phyloP scores from a whole-genome alignment of 1,139 yeast genomes.

The Candida freyschussii region DNA sequence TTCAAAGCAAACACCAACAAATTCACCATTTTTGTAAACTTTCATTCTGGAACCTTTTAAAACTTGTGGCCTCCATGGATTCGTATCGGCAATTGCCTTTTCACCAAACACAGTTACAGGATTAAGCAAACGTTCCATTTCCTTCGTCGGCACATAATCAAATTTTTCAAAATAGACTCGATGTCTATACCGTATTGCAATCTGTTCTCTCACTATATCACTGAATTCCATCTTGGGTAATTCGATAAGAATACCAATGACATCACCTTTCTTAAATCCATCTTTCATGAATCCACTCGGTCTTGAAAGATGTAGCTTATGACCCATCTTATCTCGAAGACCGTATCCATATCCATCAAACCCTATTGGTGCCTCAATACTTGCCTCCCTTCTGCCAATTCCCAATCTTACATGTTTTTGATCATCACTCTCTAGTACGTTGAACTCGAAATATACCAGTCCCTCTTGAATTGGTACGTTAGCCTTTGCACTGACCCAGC shows the following conservation, averaged over 20 bases:
- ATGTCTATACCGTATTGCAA: conserved; percentile 79
- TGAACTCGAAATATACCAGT: conserved; percentile 70
- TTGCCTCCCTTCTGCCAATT: conserved; percentile 76
- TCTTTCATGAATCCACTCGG: conserved; percentile 49
- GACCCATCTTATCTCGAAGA: conserved; percentile 75
- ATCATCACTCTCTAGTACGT: conserved; percentile 45
- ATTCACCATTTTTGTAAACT: conserved; percentile 74
- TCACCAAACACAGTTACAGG: conserved; percentile 73
- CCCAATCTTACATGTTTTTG: conserved; percentile 73
- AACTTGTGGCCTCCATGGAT: conserved; percentile 35
- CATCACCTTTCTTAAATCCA: conserved; percentile 72
- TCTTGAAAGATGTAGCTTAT: conserved; percentile 69
- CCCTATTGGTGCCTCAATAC: conserved; percentile 93
- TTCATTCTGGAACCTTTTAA: conserved; percentile 57
- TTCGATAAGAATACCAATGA: conserved; percentile 71
- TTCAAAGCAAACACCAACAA: conserved; percentile 60
- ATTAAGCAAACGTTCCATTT: conserved; percentile 69
- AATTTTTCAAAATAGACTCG: conserved; percentile 79
- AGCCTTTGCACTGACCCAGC: conserved; percentile 79
- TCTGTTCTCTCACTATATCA: conserved; percentile 68
- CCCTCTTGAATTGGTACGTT: conserved; percentile 81
- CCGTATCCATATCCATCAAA: conserved; percentile 95
- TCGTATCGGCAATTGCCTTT: conserved; percentile 43
- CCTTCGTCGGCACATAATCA: conserved; percentile 67
- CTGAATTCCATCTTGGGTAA: conserved; percentile 46